Base-by-base conservation (phyloP, 768 basidiomycete genomes). In the Mycena belliarum region DNA sequence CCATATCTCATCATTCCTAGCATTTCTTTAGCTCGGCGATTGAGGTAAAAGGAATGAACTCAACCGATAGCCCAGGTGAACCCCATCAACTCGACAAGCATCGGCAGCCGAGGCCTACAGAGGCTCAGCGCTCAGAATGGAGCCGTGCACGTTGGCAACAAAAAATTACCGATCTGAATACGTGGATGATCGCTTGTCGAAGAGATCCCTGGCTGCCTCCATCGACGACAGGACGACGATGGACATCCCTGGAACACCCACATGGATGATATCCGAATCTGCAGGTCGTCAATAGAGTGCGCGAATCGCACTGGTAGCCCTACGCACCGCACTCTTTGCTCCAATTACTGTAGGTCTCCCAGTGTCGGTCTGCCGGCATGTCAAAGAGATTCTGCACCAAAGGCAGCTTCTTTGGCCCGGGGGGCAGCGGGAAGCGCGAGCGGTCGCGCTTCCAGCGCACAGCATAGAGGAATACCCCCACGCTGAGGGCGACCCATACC, bases 121-220 rank as follows among this genome's bases (percentile, higher is more conserved):
- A 35, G n/a, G 5, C 33, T 21, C 21, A 25, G 21, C 7, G n/a
- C 15, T 3, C 1, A 23, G 3, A 7, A 16, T 9, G 24, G 6
- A 4, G 33, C 33, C 18, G n/a, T 28, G 10, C 5, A 15, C 16
- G 33, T 8, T 14, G 33, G 9, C 25, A 35, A 18, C 16, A 8
- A 6, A 16, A 37, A 16, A 37, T 45, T 25, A 77, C 49, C 77
- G 69, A 55, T 68, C 67, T 3, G 76, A 76, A 59, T 76, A 75
- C 12, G 71, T 70, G 6, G 66, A 57, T 0, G 73, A 73, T 7
- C 72, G 66, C 32, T 69, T 68, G 23, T 75, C 72, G 18, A 78
- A 63, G 3, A 78, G 65, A 6, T 75, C 75, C 42, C 66, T 68
- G 6, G 71, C 71, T 18, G 67, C 65, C 28, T 71, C 66, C 48